Evolutionary conservation across 495 filamentous ascomycete genomes (phyloP).

Genomic region (Thozetella sp.): DNA sequence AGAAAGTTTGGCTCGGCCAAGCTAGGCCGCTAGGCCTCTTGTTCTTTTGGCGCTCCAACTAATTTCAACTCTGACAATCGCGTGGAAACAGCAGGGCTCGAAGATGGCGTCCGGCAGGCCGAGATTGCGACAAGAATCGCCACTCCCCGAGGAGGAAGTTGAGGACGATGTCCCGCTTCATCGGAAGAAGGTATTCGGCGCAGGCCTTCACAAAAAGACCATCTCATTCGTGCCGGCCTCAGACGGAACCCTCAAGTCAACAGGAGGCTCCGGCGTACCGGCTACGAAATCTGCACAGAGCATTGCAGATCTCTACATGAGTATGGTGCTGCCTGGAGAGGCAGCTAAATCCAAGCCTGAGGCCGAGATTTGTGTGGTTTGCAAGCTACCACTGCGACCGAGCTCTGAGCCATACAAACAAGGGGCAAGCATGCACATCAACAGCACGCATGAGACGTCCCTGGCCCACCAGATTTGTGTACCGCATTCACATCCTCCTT

Average conservation of each 20-base stretch:
- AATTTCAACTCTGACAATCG: neutral
- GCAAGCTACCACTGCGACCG: slow-evolving; percentile 32
- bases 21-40: no score
- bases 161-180: slow-evolving; percentile 69
- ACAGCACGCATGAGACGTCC: slow-evolving; percentile 64
- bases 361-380: slow-evolving; percentile 28
- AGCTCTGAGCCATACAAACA: slow-evolving; percentile 13
- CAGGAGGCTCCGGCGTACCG: slow-evolving; percentile 14
- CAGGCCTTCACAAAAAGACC: slow-evolving; percentile 73
- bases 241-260: slow-evolving; percentile 43
- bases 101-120: neutral
- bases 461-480: slow-evolving; percentile 84
- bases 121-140: neutral
- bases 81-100: neutral
- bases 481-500: slow-evolving; percentile 81
- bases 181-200: slow-evolving; percentile 76
- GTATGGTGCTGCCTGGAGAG: slow-evolving; percentile 62
- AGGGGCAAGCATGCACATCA: neutral
- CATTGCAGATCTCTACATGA: slow-evolving; percentile 70
- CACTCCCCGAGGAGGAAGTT: slow-evolving; percentile 19
- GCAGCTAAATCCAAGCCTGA: slow-evolving; percentile 1
- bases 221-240: slow-evolving; percentile 82
- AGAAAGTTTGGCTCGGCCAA: no score
- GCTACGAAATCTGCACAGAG: slow-evolving; percentile 23
- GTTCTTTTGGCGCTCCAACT: neutral